These are phyloP conservation scores for Solanum chiquidenum DNA, from an alignment of 257 asterid genomes.

Conservation along the genomic window DNA sequence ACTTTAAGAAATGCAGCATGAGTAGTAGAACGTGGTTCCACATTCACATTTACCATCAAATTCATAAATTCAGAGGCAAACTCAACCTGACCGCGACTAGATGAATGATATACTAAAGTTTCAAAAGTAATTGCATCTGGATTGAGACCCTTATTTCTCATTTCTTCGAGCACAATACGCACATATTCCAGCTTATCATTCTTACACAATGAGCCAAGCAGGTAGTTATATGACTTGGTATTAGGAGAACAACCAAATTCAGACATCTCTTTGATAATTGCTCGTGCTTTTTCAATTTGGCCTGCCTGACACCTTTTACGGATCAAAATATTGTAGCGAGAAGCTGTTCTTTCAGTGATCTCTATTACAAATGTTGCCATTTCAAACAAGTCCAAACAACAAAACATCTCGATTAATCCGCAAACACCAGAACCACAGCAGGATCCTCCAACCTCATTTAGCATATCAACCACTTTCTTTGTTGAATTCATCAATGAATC, in stretches of 20 bases:
- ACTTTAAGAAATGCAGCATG: constrained; percentile 41
- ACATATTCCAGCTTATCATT: constrained; percentile 30
- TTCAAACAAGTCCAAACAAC: constrained; percentile 42
- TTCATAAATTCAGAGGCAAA: constrained; percentile 30
- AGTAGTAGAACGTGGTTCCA: constrained; percentile 46
- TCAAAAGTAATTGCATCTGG: constrained; percentile 56
- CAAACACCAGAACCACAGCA: constrained; percentile 50
- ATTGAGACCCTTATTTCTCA: constrained; percentile 30
- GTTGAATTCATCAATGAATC: constrained; percentile 32
- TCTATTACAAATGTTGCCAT: constrained; percentile 59
- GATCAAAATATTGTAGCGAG: constrained; percentile 43
- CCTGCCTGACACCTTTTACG: constrained; percentile 57
- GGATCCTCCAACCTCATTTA: constrained; percentile 62
- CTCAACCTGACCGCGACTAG: constrained; percentile 37
- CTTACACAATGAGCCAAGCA: constrained; percentile 59
- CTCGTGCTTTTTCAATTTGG: constrained; percentile 43
- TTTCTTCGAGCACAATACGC: constrained; percentile 29
- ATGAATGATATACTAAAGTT: constrained; percentile 35
- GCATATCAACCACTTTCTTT: constrained; percentile 24
- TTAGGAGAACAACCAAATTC: constrained; percentile 21
- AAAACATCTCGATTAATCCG: constrained; percentile 58
- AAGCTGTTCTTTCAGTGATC: constrained; percentile 28
- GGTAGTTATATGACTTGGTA: constrained; percentile 43
- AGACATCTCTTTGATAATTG: constrained; percentile 46
- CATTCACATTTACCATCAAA: constrained; percentile 35